These are phyloP conservation scores for Candida awuae DNA, from an alignment of 805 yeast species.

Conservation along the genomic window DNA sequence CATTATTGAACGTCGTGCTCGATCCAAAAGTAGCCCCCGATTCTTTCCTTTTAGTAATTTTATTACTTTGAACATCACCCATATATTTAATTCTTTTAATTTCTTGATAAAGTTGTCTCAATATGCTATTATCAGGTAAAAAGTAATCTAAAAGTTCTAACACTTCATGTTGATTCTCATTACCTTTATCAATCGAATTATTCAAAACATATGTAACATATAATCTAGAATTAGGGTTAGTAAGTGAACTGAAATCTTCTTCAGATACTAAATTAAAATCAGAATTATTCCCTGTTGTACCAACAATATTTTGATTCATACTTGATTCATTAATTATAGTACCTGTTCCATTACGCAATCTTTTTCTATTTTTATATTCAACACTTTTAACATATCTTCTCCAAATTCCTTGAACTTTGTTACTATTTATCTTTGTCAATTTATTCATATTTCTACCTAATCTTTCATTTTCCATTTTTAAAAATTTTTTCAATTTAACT, in stretches of 20 bases:
- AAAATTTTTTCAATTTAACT: constrained; percentile 27
- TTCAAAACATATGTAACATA: constrained; percentile 21
- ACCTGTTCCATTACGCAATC: neutral
- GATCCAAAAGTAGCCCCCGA: constrained; percentile 10
- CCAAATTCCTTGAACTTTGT: constrained; percentile 9
- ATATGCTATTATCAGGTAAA: constrained; percentile 9
- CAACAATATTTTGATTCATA: neutral
- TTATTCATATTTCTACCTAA: constrained; percentile 24
- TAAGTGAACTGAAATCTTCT: constrained; percentile 27
- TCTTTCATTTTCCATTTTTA: constrained; percentile 16
- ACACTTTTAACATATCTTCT: constrained; percentile 3
- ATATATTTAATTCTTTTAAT: constrained; percentile 8
- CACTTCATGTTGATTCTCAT: constrained; percentile 18
- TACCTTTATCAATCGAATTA: constrained; percentile 16
- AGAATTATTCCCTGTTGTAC: neutral
- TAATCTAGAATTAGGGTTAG: constrained; percentile 21
- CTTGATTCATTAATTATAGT: neutral
- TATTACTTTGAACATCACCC: neutral
- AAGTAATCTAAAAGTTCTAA: constrained; percentile 13
- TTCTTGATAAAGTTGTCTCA: constrained; percentile 9
- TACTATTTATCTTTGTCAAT: constrained; percentile 5
- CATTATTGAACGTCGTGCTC: too few relatives aligned
- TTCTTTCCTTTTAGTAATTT: constrained; percentile 4
- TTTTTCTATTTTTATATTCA: neutral
- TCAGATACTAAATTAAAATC: constrained; percentile 5